Evolutionary conservation across 2,329 filamentous ascomycete species (phyloP).

Genomic region (Sclerotinia sclerotiorum): DNA sequence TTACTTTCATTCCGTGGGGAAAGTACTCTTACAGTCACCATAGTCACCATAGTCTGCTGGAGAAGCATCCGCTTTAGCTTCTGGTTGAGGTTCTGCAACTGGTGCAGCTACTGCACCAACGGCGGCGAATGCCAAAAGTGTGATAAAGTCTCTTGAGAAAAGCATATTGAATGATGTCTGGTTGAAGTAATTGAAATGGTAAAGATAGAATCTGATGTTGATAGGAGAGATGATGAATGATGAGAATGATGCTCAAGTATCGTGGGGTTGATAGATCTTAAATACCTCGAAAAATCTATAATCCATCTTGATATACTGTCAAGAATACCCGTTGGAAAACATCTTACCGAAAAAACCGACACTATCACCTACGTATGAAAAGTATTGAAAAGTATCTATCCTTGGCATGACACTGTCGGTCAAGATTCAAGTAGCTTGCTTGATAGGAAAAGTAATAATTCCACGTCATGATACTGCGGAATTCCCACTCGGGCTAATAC

Average conservation of each 20-base stretch:
- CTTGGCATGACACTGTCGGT: background rate
- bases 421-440: background rate
- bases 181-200: background rate
- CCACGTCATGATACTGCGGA: conserved; percentile 9
- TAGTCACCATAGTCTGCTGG: conserved; percentile 18
- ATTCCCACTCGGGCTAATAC: conserved; percentile 11
- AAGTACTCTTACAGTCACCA: conserved; percentile 13
- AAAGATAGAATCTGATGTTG: conserved; percentile 2
- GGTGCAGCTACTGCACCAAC: conserved; percentile 14
- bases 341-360: background rate
- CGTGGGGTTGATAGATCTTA: conserved; percentile 16
- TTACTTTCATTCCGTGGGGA: background rate
- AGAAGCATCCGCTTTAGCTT: conserved; percentile 12
- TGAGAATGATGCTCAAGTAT: conserved; percentile 5
- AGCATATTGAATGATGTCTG: conserved; percentile 20
- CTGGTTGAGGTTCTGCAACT: conserved; percentile 17
- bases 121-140: conserved; percentile 19
- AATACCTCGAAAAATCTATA: background rate
- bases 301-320: background rate
- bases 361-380: background rate
- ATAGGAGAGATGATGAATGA: background rate
- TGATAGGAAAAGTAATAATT: background rate
- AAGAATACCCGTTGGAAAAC: background rate
- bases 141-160: conserved; percentile 22
- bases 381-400: background rate